Percentiles rank a stretch among this genome's conserved stretches.
These are phyloP conservation scores for Eucalyptus pauciflora DNA, from an alignment of 345 rosid species.

Conservation along the genomic window DNA sequence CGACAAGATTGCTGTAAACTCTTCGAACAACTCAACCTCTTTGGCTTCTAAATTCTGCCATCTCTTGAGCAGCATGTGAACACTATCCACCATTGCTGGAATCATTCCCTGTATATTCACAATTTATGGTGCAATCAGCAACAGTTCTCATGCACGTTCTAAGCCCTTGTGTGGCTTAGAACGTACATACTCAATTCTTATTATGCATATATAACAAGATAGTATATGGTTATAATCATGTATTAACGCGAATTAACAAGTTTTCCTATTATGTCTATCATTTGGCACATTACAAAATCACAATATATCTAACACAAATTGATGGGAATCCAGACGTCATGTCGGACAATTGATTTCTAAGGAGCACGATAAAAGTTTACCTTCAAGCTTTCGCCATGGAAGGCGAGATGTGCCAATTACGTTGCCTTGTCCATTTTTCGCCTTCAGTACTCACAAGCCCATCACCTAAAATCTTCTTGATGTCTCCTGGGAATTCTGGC, in stretches of 20 bases:
- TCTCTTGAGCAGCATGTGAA: constrained; percentile 26
- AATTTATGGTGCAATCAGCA: neutral
- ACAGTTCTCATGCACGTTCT: too few species aligned
- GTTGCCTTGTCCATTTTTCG: constrained; percentile 21
- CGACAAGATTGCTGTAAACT: constrained; percentile 21
- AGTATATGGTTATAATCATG: neutral
- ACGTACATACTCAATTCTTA: too few species aligned
- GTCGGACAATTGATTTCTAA: neutral
- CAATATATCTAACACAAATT: neutral
- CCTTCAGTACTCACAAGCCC: constrained; percentile 16
- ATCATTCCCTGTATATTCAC: constrained; percentile 5
- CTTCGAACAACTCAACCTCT: constrained; percentile 23
- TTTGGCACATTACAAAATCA: neutral
- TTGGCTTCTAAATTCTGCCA: constrained; percentile 17
- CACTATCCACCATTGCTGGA: constrained; percentile 21
- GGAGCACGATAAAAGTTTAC: neutral
- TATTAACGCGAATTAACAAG: neutral
- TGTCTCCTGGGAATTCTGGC: neutral
- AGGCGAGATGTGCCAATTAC: constrained; percentile 31
- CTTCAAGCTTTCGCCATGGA: constrained; percentile 32
- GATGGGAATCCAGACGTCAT: fast-evolving
- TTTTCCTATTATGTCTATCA: neutral
- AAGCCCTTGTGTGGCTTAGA: too few species aligned
- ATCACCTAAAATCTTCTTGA: constrained; percentile 14
- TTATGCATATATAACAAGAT: neutral